Evolutionary conservation across 345 rosid genomes (phyloP).

Genomic region (Sapria himalayana): DNA sequence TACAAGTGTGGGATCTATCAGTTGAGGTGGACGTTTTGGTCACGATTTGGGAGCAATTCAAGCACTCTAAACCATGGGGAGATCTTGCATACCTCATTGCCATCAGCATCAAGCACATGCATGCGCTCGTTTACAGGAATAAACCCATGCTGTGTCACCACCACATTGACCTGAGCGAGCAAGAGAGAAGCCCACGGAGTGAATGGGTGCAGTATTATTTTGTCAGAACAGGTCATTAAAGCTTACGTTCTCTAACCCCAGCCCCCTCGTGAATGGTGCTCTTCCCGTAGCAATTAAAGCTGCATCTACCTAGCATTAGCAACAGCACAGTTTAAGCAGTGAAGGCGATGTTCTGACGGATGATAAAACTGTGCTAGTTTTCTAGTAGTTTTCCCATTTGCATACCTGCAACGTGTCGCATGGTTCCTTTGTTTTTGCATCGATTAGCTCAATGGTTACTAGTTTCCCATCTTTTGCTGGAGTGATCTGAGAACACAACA

Average conservation of each 20-base stretch:
- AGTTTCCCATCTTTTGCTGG: slow-evolving; percentile 94
- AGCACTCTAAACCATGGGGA: no score
- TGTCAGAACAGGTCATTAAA: slow-evolving; percentile 3
- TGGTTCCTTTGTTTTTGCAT: slow-evolving; percentile 90
- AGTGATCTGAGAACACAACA: slow-evolving; percentile 35
- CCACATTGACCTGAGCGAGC: slow-evolving; percentile 52
- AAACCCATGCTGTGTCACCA: slow-evolving; percentile 71
- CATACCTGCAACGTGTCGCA: slow-evolving; percentile 75
- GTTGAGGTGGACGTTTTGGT: slow-evolving; percentile 7
- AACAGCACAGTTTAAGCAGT: slow-evolving; percentile 8
- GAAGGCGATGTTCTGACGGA: background rate
- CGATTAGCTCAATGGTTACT: slow-evolving; percentile 80
- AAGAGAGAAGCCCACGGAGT: background rate
- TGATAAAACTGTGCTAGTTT: no score
- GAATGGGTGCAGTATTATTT: slow-evolving; percentile 3
- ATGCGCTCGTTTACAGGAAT: slow-evolving; percentile 80
- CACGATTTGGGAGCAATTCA: background rate
- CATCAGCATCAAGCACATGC: slow-evolving; percentile 69
- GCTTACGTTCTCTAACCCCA: slow-evolving; percentile 82
- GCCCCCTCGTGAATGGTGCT: slow-evolving; percentile 95
- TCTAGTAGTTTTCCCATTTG: background rate
- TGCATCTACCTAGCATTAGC: slow-evolving; percentile 73
- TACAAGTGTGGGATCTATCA: slow-evolving; percentile 66
- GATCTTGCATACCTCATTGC: slow-evolving; percentile 57
- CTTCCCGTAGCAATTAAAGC: slow-evolving; percentile 98